Evolutionary conservation across 148 eudicot species (phyloP).

Genomic region (Rhododendron henanense): DNA sequence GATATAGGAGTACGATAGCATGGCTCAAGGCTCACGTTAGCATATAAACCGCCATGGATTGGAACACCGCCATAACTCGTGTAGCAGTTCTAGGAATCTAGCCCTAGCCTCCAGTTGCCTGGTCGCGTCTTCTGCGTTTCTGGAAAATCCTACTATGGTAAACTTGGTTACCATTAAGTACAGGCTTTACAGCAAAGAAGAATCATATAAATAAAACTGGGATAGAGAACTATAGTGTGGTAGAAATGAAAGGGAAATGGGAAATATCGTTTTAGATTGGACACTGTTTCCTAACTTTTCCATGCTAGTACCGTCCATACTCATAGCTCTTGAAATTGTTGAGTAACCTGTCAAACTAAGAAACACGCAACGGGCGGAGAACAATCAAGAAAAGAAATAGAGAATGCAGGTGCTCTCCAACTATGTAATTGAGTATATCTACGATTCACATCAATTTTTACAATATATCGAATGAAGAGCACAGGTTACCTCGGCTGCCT

Average conservation of each 20-base stretch:
- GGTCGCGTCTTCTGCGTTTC: slow-evolving; percentile 13
- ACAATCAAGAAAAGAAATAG: no score
- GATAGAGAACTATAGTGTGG: not conserved
- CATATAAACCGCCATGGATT: not conserved
- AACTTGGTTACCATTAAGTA: not conserved
- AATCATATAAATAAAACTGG: no score
- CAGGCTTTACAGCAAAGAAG: not conserved
- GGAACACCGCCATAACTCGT: not conserved
- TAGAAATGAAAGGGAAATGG: not conserved
- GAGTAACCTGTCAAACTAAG: not conserved
- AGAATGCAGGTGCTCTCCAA: not conserved
- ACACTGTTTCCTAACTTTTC: not conserved
- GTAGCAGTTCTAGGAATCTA: not conserved
- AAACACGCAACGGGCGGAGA: no score
- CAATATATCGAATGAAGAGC: not conserved
- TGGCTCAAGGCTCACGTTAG: not conserved
- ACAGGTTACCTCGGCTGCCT: not conserved
- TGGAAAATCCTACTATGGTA: not conserved
- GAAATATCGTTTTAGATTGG: not conserved
- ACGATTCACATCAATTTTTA: no score
- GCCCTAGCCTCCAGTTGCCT: slow-evolving; percentile 8
- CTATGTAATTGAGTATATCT: not conserved
- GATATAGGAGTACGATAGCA: not conserved
- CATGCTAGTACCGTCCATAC: not conserved
- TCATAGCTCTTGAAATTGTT: not conserved